These are phyloP conservation scores for Claviceps cyperi DNA, from an alignment of 2,329 filamentous ascomycete species.

Conservation along the genomic window DNA sequence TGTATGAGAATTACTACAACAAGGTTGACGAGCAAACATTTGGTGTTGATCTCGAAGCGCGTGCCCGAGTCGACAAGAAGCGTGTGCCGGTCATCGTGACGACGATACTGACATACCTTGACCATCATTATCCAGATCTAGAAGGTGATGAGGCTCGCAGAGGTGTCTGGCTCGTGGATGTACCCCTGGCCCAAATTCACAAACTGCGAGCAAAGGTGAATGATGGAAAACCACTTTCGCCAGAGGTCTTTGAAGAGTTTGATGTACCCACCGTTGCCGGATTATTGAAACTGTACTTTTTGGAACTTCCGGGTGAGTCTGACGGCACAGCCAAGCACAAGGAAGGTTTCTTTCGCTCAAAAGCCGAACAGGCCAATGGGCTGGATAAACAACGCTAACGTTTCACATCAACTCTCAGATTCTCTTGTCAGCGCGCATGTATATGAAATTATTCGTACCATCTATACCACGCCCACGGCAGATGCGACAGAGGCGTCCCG, in stretches of 20 bases:
- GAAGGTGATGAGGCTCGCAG: conserved; percentile 90
- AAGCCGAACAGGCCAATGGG: no score
- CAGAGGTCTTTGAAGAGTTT: conserved; percentile 69
- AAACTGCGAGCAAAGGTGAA: conserved; percentile 73
- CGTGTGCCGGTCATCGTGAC: conserved; percentile 87
- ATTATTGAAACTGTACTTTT: conserved; percentile 81
- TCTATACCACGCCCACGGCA: conserved; percentile 71
- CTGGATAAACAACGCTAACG: neutral
- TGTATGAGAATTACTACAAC: conserved; percentile 99
- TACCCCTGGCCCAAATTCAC: conserved; percentile 73
- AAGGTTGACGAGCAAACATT: conserved; percentile 96
- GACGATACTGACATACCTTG: conserved; percentile 83
- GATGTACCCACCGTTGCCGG: conserved; percentile 91
- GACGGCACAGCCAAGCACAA: neutral
- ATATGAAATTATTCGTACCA: conserved; percentile 96
- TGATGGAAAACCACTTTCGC: conserved; percentile 65
- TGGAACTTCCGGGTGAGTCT: conserved; percentile 76
- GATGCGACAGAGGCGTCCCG: conserved; percentile 66
- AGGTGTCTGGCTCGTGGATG: conserved; percentile 87
- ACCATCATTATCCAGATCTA: conserved; percentile 92
- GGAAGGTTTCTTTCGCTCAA: no score
- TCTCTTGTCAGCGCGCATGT: conserved; percentile 97
- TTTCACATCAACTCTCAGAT: conserved; percentile 38
- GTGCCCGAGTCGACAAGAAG: conserved; percentile 87
- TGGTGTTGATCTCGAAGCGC: conserved; percentile 91